These are phyloP conservation scores for Pleurotus tuoliensis DNA, from an alignment of 768 basidiomycete genomes.

Conservation along the genomic window DNA sequence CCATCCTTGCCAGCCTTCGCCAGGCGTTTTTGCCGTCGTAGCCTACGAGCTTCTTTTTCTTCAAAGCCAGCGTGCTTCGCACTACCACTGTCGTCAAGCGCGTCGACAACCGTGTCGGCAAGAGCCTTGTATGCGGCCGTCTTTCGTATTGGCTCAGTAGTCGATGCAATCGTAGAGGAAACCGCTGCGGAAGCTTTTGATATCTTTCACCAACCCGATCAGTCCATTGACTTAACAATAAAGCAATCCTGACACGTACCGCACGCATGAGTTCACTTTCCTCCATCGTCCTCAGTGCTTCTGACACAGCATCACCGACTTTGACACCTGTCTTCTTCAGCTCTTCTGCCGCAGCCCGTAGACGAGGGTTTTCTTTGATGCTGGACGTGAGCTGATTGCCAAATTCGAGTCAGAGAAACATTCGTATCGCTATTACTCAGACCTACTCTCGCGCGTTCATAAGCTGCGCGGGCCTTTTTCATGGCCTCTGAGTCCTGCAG, in stretches of 20 bases:
- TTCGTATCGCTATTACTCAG: no score
- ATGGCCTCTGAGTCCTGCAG: slow-evolving; percentile 95
- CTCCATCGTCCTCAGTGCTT: slow-evolving; percentile 90
- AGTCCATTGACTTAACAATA: background rate
- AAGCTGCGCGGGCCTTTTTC: slow-evolving; percentile 87
- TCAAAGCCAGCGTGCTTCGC: slow-evolving; percentile 95
- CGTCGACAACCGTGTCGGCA: slow-evolving; percentile 85
- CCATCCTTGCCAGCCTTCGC: slow-evolving; percentile 77
- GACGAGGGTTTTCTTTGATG: slow-evolving; percentile 91
- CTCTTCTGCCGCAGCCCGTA: slow-evolving; percentile 92
- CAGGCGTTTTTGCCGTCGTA: slow-evolving; percentile 74
- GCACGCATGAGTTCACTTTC: slow-evolving; percentile 90
- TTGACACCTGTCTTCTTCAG: slow-evolving; percentile 86
- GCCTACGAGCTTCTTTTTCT: slow-evolving; percentile 86
- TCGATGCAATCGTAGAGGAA: slow-evolving; percentile 79
- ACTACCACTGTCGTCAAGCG: slow-evolving; percentile 89
- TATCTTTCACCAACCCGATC: slow-evolving; percentile 45
- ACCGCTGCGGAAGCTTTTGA: slow-evolving; percentile 82
- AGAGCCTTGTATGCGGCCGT: slow-evolving; percentile 92
- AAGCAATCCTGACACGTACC: slow-evolving; percentile 38
- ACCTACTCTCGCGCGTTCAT: slow-evolving; percentile 86
- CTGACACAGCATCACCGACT: slow-evolving; percentile 89
- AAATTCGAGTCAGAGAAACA: no score
- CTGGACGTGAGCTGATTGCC: slow-evolving; percentile 73
- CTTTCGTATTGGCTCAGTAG: slow-evolving; percentile 96